Evolutionary conservation across 2,329 filamentous ascomycete species (phyloP), one percentile per base, ranked within the genome.

Genomic region (Fusarium irregulare): DNA sequence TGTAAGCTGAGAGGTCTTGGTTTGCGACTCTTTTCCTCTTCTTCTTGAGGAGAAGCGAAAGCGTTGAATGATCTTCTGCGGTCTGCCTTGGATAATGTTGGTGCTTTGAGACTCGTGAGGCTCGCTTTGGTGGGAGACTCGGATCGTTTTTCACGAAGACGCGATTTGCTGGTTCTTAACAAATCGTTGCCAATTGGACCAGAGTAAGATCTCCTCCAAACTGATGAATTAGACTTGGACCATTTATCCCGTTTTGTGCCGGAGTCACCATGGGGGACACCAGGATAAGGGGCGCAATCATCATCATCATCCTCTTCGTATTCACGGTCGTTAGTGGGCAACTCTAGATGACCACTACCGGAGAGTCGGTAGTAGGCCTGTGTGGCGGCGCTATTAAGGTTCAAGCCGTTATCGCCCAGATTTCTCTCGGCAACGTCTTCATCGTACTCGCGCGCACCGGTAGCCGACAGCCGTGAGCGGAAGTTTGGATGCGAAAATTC

Each of bases 381-480:
- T 1, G 80, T 78, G 13, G 77, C 78, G 13, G 74, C 58, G 4
- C 79, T 80, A 10, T 76, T 70, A 8, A 82, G 64, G 54, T 80
- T 70, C 37, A 76, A 34, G 3, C 74, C 72, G 23, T 81, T 84
- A 25, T 80, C 75, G 6, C 76, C 77, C 47, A 88, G 80, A 65
- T 91, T 91, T 34, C 89, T 82, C 68, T 90, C 87, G 3, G 88
- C 88, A 3, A 91, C 87, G 73, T 90, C 88, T 74, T 91, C 89
- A n/a, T 86, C 88, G 69, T 88, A 90, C 51, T 87, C 84, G 45
- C 83, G 81, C 0, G 80, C 79, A 3, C 87, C 87, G 1, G 85
- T 75, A 2, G 87, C 86, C 57, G 83, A 76, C 4, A 88, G 71
- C 18, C 86, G 81, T 12, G 80, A 79, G 49, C 79, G 78, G 68